phyloP scores from a whole-genome alignment of 331 rosid species.

The Arachis monticola region DNA sequence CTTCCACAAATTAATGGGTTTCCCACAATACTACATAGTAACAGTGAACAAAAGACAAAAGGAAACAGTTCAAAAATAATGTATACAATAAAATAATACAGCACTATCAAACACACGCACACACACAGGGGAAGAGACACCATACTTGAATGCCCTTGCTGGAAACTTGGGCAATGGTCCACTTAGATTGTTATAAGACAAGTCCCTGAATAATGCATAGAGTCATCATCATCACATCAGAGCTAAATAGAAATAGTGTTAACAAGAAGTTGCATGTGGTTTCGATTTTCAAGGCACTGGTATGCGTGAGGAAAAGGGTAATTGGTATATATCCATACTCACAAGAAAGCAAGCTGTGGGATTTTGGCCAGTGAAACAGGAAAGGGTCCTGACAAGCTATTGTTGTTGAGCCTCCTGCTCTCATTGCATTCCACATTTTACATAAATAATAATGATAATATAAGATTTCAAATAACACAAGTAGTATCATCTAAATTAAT shows the following conservation, averaged over 20 bases:
- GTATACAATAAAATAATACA: slow-evolving; percentile 27
- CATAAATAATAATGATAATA: background rate
- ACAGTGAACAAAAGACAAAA: slow-evolving; percentile 42
- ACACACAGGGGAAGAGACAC: slow-evolving; percentile 2
- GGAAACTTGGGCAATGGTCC: slow-evolving; percentile 94
- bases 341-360: slow-evolving; percentile 96
- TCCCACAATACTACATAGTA: slow-evolving; percentile 70
- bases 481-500: slow-evolving; percentile 12
- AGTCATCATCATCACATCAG: slow-evolving; percentile 40
- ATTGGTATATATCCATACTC: slow-evolving; percentile 58
- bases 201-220: slow-evolving; percentile 73
- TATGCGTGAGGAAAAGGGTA: slow-evolving; percentile 24
- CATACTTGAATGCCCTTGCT: slow-evolving; percentile 90
- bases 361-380: slow-evolving; percentile 75
- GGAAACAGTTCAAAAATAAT: slow-evolving; percentile 27
- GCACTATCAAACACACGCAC: slow-evolving; percentile 9
- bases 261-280: slow-evolving; percentile 41
- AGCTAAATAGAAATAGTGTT: slow-evolving; percentile 32
- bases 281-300: slow-evolving; percentile 40
- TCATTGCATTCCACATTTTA: slow-evolving; percentile 32
- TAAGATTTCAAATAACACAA: slow-evolving; percentile 2
- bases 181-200: slow-evolving; percentile 94
- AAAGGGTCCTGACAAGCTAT: slow-evolving; percentile 87
- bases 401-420: slow-evolving; percentile 94
- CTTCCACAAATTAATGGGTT: slow-evolving; percentile 87